Evolutionary conservation across 23 red algal genomes (phyloP), one percentile per base, ranked within the genome.

Genomic region (Cyanidiococcus yangmingshanensis): DNA sequence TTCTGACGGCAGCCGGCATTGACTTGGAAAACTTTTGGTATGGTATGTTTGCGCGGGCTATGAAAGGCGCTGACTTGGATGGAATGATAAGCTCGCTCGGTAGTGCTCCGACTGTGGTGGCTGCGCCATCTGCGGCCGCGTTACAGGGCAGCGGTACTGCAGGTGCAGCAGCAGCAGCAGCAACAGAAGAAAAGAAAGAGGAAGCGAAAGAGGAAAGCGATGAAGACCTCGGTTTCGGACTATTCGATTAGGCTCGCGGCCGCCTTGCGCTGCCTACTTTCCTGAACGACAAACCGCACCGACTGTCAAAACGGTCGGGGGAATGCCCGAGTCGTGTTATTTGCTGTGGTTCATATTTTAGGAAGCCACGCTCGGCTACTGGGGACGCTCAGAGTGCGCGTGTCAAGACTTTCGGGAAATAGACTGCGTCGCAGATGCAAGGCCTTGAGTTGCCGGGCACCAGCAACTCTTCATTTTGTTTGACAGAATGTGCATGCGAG

Each of bases 211-310:
- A 79, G 76, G 78, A 81, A 58, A 68, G 63, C 36, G 78, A 81
- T n/a, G 78, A 81, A 36, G 78, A 81, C 40, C 78, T 81, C 21
- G 78, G 78, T 36, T 81, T 81, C 39, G 78, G 78, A 38, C 78
- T 81, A 2, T 81, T 81, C 27, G 78, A 81, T 32, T 81, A 58
- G 50, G 39, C n/a, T n/a, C n/a, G n/a, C n/a, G n/a, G n/a, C n/a
- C n/a, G n/a, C n/a, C n/a, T n/a, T n/a, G n/a, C n/a, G n/a, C n/a
- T n/a, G n/a, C n/a, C n/a, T n/a, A n/a, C n/a, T n/a, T n/a, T n/a
- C n/a, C n/a, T n/a, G n/a, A n/a, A n/a, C n/a, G n/a, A n/a, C n/a
- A n/a, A n/a, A n/a, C n/a, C n/a, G n/a, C n/a, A n/a, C n/a, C n/a
- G n/a, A n/a, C n/a, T n/a, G n/a, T n/a, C n/a, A n/a, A n/a, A n/a